A percentile compares a stretch with the other conserved stretches of the same genome.
phyloP scores from a whole-genome alignment of 2,329 filamentous ascomycete genomes.

The Colletotrichum sp. region DNA sequence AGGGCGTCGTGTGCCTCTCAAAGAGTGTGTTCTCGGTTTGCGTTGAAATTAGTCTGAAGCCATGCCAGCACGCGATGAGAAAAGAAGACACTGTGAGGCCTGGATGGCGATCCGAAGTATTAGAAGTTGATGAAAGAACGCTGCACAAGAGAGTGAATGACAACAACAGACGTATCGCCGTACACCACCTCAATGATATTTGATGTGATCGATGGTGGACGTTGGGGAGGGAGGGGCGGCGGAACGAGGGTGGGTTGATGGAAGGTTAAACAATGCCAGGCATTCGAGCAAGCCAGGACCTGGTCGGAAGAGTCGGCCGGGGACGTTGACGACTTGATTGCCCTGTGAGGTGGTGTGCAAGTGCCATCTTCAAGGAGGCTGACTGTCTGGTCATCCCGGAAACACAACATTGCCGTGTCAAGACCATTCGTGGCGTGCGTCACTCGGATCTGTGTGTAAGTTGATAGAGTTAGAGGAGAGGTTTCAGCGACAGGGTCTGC shows the following conservation, averaged over 20 bases:
- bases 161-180: background rate
- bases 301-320: background rate
- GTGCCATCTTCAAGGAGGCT: background rate
- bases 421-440: constrained; percentile 1
- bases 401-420: background rate
- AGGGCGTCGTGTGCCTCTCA: background rate
- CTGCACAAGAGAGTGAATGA: background rate
- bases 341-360: background rate
- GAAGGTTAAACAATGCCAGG: constrained; percentile 5
- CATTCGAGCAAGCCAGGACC: background rate
- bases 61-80: constrained; percentile 12
- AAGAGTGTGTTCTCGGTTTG: background rate
- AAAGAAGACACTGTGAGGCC: background rate
- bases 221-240: background rate
- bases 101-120: background rate
- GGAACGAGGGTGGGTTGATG: background rate
- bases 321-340: background rate
- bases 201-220: background rate
- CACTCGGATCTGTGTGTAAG: constrained; percentile 22
- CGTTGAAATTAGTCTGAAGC: background rate
- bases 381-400: background rate
- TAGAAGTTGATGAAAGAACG: background rate
- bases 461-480: constrained; percentile 20
- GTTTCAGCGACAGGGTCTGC: constrained; percentile 20
- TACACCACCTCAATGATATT: background rate